These are phyloP conservation scores for Henckelia pumila DNA, from an alignment of 257 asterid genomes.

Conservation along the genomic window DNA sequence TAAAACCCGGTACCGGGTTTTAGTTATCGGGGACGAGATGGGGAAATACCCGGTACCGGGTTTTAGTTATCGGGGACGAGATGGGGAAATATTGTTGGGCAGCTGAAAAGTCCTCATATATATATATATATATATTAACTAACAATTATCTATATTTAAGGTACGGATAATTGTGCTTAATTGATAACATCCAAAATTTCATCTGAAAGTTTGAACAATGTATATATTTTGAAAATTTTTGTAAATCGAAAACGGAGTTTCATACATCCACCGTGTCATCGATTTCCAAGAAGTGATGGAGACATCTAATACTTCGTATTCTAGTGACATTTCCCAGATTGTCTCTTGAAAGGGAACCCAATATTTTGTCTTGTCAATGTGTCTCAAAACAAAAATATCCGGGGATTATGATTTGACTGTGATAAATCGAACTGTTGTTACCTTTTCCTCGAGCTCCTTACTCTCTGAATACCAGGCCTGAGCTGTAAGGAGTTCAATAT, in stretches of 20 bases:
- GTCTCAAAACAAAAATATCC: neutral
- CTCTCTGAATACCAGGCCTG: constrained; percentile 78
- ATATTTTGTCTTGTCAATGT: neutral
- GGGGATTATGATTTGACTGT: neutral
- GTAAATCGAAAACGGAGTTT: neutral
- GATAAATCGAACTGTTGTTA: constrained; percentile 24
- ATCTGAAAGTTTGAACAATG: neutral
- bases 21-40: too few relatives aligned
- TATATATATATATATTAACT: too few relatives aligned
- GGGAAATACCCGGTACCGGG: too few relatives aligned
- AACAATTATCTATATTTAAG: neutral
- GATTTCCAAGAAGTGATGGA: neutral
- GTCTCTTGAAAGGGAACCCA: neutral
- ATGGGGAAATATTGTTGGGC: too few relatives aligned
- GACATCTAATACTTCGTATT: neutral
- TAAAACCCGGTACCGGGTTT: too few relatives aligned
- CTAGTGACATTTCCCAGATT: neutral
- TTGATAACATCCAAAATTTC: neutral
- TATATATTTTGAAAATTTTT: too few relatives aligned
- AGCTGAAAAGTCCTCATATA: too few relatives aligned
- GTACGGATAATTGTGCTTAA: neutral
- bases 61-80: too few relatives aligned
- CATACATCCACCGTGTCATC: neutral
- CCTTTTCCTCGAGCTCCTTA: constrained; percentile 72
- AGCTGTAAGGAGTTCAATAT: constrained; percentile 72